Evolutionary conservation across 495 filamentous ascomycete genomes (phyloP).

Genomic region (Penicillium cinerascens): DNA sequence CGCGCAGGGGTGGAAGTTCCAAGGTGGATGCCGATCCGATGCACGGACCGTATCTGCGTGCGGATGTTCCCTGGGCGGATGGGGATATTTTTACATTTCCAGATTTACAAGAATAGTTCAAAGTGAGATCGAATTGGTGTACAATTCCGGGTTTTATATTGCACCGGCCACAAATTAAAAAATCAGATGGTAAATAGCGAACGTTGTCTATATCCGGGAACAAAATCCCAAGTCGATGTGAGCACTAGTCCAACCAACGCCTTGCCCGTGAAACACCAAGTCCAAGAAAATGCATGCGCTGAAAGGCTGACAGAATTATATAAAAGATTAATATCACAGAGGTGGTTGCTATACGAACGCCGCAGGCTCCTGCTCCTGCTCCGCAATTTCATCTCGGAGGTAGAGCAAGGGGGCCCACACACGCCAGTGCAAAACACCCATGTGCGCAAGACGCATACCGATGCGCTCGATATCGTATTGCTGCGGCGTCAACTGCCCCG

Average conservation of each 20-base stretch:
- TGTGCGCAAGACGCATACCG: conserved; percentile 70
- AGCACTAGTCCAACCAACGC: neutral
- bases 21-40: neutral
- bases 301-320: conserved; percentile 26
- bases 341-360: conserved; percentile 11
- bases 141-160: neutral
- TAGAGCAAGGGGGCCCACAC: conserved; percentile 78
- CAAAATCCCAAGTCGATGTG: neutral
- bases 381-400: conserved; percentile 36
- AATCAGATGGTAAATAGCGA: neutral
- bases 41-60: neutral
- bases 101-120: too few species aligned
- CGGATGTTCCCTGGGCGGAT: neutral
- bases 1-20: neutral
- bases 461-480: conserved; percentile 60
- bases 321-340: neutral
- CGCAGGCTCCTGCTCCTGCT: conserved; percentile 15
- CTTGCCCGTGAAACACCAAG: conserved; percentile 1
- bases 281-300: conserved; percentile 22
- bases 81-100: too few species aligned
- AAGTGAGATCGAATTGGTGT: too few species aligned
- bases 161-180: neutral
- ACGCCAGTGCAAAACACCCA: conserved; percentile 80
- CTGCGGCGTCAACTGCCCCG: conserved; percentile 20
- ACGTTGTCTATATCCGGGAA: conserved; percentile 2